Evolutionary conservation across 1,284 basidiomycete genomes (phyloP).

Genomic region (Termitomyces sp.): DNA sequence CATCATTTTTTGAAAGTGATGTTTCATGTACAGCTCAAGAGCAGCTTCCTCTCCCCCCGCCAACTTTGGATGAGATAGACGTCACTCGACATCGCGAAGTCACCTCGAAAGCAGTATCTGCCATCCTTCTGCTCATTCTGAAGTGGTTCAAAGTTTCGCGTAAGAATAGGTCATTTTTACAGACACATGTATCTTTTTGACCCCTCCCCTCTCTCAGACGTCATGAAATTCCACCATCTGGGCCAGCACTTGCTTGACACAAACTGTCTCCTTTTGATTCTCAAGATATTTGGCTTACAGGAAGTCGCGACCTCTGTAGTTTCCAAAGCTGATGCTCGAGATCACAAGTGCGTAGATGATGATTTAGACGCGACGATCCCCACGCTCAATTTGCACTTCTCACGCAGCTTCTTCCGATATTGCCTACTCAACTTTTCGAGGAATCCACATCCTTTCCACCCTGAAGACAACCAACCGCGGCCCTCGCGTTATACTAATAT

Average conservation of each 20-base stretch:
- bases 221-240: constrained; percentile 98
- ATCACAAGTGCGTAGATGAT: constrained; percentile 64
- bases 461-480: constrained; percentile 57
- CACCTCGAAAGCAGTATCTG: constrained; percentile 94
- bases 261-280: constrained; percentile 88
- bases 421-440: constrained; percentile 75
- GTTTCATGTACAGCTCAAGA: constrained; percentile 43
- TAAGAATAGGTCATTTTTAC: constrained; percentile 37
- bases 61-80: constrained; percentile 91
- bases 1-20: neutral
- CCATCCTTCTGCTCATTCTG: constrained; percentile 83
- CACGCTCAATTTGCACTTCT: constrained; percentile 5
- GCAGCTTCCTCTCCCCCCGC: constrained; percentile 60
- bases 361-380: neutral
- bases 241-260: constrained; percentile 93
- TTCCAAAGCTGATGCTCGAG: constrained; percentile 84
- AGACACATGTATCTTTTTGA: neutral
- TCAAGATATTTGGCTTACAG: constrained; percentile 98
- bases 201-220: constrained; percentile 60
- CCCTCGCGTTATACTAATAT: constrained; percentile 52
- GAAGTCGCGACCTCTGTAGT: constrained; percentile 83
- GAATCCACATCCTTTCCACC: constrained; percentile 47
- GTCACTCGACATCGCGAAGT: constrained; percentile 96
- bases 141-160: constrained; percentile 99
- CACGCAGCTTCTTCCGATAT: constrained; percentile 91